Evolutionary conservation across 345 rosid species (phyloP).

Genomic region (Lagerstroemia speciosa): DNA sequence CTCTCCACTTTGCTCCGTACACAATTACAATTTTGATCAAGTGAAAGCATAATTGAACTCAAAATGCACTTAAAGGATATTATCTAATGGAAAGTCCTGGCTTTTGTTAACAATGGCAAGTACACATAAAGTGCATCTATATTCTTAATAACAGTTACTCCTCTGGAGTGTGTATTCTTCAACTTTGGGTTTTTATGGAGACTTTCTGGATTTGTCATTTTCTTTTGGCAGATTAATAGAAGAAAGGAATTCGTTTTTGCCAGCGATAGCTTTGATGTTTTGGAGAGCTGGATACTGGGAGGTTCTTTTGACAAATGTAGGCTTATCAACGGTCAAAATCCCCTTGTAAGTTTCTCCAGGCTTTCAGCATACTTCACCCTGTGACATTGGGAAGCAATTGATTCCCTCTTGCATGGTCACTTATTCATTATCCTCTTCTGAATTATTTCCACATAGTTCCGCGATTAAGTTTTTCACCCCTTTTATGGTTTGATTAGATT

Average conservation of each 20-base stretch:
- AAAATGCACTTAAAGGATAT: background rate
- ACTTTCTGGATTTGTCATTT: background rate
- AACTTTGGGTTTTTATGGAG: background rate
- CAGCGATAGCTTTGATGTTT: constrained; percentile 96
- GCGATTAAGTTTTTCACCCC: too few species aligned
- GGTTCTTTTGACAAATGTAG: constrained; percentile 84
- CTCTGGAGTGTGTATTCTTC: background rate
- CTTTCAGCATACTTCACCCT: background rate
- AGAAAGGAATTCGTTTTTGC: constrained; percentile 96
- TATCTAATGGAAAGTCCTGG: background rate
- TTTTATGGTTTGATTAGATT: too few species aligned
- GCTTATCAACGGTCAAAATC: constrained; percentile 81
- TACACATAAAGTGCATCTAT: too few species aligned
- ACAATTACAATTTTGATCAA: background rate
- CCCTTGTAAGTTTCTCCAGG: constrained; percentile 34
- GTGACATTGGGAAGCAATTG: too few species aligned
- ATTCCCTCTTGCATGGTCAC: background rate
- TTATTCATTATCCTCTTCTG: too few species aligned
- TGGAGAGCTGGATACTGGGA: constrained; percentile 97
- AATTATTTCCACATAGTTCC: background rate
- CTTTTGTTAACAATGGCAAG: background rate
- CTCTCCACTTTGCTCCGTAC: background rate
- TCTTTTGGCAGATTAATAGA: constrained; percentile 85
- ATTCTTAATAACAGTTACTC: too few species aligned
- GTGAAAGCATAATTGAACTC: background rate